Evolutionary conservation across 1,284 basidiomycete species (phyloP).

Genomic region (Naganishia sp.): DNA sequence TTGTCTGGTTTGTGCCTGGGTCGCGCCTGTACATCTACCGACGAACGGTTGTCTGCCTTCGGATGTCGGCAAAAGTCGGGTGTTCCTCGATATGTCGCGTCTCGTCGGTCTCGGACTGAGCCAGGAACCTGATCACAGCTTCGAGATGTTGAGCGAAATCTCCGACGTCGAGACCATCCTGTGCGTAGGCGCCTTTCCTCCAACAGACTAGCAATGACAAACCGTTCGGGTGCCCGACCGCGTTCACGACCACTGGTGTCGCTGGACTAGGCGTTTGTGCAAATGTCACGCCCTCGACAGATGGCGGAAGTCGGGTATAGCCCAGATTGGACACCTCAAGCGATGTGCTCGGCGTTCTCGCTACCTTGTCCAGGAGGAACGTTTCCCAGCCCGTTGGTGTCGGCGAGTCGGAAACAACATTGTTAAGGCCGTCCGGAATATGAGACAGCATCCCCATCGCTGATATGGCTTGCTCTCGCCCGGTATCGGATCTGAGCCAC

Average conservation of each 20-base stretch:
- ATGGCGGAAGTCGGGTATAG: conserved; percentile 34
- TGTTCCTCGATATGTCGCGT: not conserved
- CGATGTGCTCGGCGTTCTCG: conserved; percentile 13
- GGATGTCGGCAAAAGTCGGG: conserved; percentile 5
- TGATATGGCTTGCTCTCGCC: conserved; percentile 35
- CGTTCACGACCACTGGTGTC: conserved; percentile 34
- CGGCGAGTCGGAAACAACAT: conserved; percentile 32
- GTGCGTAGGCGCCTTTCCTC: conserved; percentile 37
- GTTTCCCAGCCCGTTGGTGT: conserved; percentile 47
- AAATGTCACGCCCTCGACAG: conserved; percentile 42
- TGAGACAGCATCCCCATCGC: conserved; percentile 42
- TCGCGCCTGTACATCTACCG: too few relatives aligned
- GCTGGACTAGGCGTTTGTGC: conserved; percentile 38
- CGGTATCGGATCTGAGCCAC: conserved; percentile 28
- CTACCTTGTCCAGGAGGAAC: conserved; percentile 39
- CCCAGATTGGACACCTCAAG: conserved; percentile 48
- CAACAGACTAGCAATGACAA: conserved; percentile 38
- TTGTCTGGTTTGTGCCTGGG: not conserved
- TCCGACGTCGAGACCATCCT: not conserved
- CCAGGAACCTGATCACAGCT: not conserved
- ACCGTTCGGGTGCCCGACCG: conserved; percentile 44
- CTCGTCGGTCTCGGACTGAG: not conserved
- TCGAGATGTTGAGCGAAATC: not conserved
- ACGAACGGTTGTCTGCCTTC: not conserved
- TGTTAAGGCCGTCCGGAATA: conserved; percentile 39